Base-by-base conservation (phyloP, 1,284 basidiomycete species). In the Caloboletus firmus region DNA sequence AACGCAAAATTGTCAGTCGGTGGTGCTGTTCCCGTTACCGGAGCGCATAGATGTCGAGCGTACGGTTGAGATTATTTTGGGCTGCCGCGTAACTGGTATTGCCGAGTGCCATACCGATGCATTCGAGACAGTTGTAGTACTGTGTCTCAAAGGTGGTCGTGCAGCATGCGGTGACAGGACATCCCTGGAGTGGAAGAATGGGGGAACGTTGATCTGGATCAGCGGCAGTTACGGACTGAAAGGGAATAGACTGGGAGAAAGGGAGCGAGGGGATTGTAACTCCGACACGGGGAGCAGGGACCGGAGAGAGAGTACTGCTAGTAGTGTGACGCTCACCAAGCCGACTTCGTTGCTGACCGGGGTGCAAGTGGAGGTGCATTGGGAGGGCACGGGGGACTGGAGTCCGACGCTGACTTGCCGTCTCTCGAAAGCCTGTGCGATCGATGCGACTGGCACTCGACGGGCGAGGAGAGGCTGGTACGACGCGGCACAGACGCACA, bases 51-150 rank as follows among this genome's bases (percentile, higher is more conserved):
- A 31, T 8, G 22, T 40, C 15, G 17, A 5, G 42, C 68, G 41
- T 39, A 67, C 76, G 11, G 47, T 74, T 67, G 24, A 78, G 57
- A 22, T 51, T 44, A 2, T 17, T 22, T 42, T 78, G 75, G 1
- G 59, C 50, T 11, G 24, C 13, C 13, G 62, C 54, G 42, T 60
- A 77, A 45, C 70, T 67, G 13, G 61, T 66, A 7, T 55, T 35
- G 39, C 70, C 59, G 35, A 60, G 37, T 2, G 67, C 67, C 4
- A 43, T 42, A 9, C 72, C 75, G 40, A 73, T 59, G 49, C 76
- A 78, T 4, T 59, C 49, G 47, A 74, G 54, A 45, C 76, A 78
- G 46, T 70, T 58, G 57, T 68, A 74, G 59, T 72, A 76, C 3
- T 55, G 48, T 0, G 52, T 61, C 57, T 71, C 69, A 51, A 77